Base-by-base conservation (phyloP, 2,329 filamentous ascomycete genomes). In the Setomelanomma holmii region DNA sequence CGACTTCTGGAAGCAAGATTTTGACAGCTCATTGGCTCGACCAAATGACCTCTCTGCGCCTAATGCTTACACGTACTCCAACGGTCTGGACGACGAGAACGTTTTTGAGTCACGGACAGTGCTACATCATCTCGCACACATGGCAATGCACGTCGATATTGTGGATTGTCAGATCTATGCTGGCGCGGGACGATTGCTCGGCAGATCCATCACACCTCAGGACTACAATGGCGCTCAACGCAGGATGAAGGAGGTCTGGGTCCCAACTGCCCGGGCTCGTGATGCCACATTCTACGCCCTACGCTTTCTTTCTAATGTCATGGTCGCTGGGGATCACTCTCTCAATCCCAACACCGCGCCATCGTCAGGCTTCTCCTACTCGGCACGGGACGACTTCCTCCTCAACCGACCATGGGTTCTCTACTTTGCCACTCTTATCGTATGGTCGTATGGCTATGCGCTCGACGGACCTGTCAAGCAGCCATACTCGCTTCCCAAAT, bases 91-190 rank as follows among this genome's bases (percentile, higher is more conserved):
- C 38, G 86, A 88, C 64, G 86, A 89, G 55, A 88, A 88, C 63
- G 87, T 96, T 23, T 93, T 95, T 64, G 91, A 97, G 72, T 92
- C 89, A 57, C 86, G 91, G 17, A 96, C 89, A 2, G 93, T 96
- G 22, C 80, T 98, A 39, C 93, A 98, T 69, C 91, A 96, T 66
- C 80, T 99, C 11, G 95, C 95, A 0, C 95, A 98, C 74, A 97
- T 99, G 91, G 91, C 92, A 3, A 96, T 96, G 84, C 92, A 98
- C 69, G 92, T 96, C 20, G 93, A 98, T 69, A 91, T 98, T 47
- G 90, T 96, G n/a, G 93, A 98, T 73, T 93, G 92, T 67, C 93
- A 98, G 75, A 96, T 98, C 60, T 97, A 95, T 73, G 95, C 93
- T 4, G 88, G 93, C 7, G 91, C 93, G 1, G 90, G 88, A 63